These are phyloP conservation scores for Lithospermum erythrorhizon DNA, from an alignment of 257 asterid genomes.

Conservation along the genomic window DNA sequence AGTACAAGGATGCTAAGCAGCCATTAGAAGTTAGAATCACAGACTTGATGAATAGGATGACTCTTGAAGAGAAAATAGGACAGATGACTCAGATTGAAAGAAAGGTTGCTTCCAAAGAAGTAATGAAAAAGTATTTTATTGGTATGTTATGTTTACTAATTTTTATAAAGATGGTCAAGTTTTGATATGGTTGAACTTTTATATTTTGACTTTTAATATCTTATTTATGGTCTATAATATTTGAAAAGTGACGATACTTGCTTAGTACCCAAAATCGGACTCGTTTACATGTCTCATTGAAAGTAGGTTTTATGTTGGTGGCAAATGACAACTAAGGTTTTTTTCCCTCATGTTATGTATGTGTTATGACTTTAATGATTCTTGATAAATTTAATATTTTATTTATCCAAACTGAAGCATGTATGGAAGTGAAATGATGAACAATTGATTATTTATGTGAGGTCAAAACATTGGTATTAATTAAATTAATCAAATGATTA, in stretches of 20 bases:
- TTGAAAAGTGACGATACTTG: too few relatives aligned
- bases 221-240: too few relatives aligned
- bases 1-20: slow-evolving; percentile 46
- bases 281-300: too few relatives aligned
- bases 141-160: slow-evolving; percentile 13
- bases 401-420: not conserved
- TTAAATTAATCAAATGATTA: slow-evolving; percentile 3
- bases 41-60: slow-evolving; percentile 47
- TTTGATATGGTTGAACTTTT: too few relatives aligned
- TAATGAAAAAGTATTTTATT: slow-evolving; percentile 36
- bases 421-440: not conserved
- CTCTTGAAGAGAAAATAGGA: slow-evolving; percentile 46
- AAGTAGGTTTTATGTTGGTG: too few relatives aligned
- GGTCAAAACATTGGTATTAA: not conserved
- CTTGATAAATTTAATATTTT: too few relatives aligned
- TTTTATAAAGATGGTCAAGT: not conserved
- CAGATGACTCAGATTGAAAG: slow-evolving; percentile 60
- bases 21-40: slow-evolving; percentile 28
- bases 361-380: too few relatives aligned
- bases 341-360: too few relatives aligned
- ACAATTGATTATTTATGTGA: not conserved
- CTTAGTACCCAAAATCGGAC: too few relatives aligned
- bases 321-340: too few relatives aligned
- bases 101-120: slow-evolving; percentile 17
- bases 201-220: too few relatives aligned